Evolutionary conservation across 164 flowering plant genomes (phyloP).

Genomic region (Magnolia kwangsiensis): DNA sequence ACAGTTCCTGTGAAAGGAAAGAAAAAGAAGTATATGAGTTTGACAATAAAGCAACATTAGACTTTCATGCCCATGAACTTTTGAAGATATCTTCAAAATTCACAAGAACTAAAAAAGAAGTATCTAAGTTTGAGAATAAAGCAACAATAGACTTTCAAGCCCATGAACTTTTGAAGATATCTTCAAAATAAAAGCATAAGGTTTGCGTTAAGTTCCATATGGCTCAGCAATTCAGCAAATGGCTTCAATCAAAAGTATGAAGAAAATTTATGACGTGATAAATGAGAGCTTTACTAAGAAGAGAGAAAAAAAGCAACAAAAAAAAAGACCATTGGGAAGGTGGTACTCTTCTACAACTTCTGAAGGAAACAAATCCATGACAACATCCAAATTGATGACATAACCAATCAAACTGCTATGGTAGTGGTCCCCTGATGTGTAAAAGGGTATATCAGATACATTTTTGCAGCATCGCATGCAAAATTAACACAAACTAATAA

Average conservation of each 20-base stretch:
- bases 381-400: background rate
- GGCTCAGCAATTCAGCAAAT: background rate
- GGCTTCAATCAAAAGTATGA: background rate
- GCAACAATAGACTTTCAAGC: background rate
- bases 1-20: constrained; percentile 73
- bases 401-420: background rate
- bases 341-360: background rate
- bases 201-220: background rate
- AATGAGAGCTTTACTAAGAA: background rate
- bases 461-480: too few species aligned
- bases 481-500: too few species aligned
- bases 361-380: background rate
- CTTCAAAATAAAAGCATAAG: background rate
- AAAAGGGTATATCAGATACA: too few species aligned
- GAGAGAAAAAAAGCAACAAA: background rate
- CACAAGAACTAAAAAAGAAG: too few species aligned
- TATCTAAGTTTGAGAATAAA: background rate
- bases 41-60: too few species aligned
- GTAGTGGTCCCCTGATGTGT: background rate
- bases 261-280: background rate
- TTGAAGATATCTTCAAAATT: too few species aligned
- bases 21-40: too few species aligned
- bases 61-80: too few species aligned
- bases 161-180: background rate
- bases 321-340: background rate